Percentiles rank a stretch among this genome's conserved stretches.
Evolutionary conservation across 257 asterid genomes (phyloP).

Genomic region (Solanum bulbocastanum): DNA sequence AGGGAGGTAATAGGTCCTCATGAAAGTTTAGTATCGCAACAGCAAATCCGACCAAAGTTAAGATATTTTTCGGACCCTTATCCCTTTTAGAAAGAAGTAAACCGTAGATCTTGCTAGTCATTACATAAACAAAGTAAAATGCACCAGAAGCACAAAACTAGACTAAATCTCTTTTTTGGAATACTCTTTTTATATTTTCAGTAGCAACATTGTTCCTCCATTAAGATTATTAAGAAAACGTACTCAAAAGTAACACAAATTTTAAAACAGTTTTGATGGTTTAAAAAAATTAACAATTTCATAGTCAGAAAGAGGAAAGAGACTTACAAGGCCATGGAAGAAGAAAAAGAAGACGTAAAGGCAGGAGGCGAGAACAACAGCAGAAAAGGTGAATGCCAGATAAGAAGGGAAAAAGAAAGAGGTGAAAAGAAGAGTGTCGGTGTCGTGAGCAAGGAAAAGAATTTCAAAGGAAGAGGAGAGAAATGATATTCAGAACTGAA

Average conservation of each 20-base stretch:
- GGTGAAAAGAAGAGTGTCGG: neutral
- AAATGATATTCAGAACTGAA: neutral
- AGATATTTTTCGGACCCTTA: too few relatives aligned
- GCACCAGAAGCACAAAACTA: neutral
- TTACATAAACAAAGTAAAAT: neutral
- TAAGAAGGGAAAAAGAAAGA: neutral
- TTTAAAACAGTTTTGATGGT: neutral
- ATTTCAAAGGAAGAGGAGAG: neutral
- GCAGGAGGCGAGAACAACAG: neutral
- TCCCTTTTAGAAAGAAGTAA: neutral
- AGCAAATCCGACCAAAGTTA: too few relatives aligned
- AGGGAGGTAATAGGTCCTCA: too few relatives aligned
- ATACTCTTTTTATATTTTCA: neutral
- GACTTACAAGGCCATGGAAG: neutral
- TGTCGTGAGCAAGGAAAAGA: neutral
- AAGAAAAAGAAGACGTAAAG: neutral
- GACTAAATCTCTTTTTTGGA: neutral
- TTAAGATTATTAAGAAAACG: neutral
- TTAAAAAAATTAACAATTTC: too few relatives aligned
- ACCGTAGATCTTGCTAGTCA: neutral
- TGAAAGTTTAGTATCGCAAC: too few relatives aligned
- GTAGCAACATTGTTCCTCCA: neutral
- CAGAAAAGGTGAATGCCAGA: neutral
- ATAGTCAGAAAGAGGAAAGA: neutral
- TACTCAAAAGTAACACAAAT: neutral